Evolutionary conservation across 2,329 filamentous ascomycete species (phyloP).

Genomic region (Fusarium foetens): DNA sequence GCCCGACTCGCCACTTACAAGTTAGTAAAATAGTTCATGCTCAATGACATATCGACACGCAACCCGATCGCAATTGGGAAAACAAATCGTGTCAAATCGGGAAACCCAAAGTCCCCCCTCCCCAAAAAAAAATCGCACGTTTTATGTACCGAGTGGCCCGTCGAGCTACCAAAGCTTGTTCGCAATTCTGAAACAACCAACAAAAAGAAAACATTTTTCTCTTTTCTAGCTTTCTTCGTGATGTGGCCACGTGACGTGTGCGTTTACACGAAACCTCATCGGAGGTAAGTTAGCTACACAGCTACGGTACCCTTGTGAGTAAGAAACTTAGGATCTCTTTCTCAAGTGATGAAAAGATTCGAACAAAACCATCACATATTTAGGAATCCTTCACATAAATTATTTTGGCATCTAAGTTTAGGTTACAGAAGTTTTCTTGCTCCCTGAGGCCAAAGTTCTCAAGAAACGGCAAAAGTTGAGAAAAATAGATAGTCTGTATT

Average conservation of each 20-base stretch:
- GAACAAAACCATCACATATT: background rate
- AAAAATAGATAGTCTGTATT: background rate
- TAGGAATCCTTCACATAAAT: background rate
- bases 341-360: background rate
- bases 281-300: background rate
- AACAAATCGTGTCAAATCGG: slow-evolving; percentile 30
- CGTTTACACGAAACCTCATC: background rate
- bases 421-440: background rate
- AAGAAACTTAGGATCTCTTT: background rate
- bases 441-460: background rate
- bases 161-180: slow-evolving; percentile 30
- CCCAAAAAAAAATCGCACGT: background rate
- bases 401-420: background rate
- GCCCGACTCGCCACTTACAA: slow-evolving; percentile 26
- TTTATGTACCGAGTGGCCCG: background rate
- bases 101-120: slow-evolving; percentile 12
- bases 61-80: slow-evolving; percentile 26
- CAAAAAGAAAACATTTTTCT: background rate
- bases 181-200: slow-evolving; percentile 24
- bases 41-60: slow-evolving; percentile 32
- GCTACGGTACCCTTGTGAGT: background rate
- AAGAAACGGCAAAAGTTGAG: background rate
- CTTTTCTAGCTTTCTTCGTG: background rate
- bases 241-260: background rate
- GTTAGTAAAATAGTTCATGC: slow-evolving; percentile 15